Evolutionary conservation across 345 rosid genomes (phyloP).

Genomic region (Pistacia atlantica): DNA sequence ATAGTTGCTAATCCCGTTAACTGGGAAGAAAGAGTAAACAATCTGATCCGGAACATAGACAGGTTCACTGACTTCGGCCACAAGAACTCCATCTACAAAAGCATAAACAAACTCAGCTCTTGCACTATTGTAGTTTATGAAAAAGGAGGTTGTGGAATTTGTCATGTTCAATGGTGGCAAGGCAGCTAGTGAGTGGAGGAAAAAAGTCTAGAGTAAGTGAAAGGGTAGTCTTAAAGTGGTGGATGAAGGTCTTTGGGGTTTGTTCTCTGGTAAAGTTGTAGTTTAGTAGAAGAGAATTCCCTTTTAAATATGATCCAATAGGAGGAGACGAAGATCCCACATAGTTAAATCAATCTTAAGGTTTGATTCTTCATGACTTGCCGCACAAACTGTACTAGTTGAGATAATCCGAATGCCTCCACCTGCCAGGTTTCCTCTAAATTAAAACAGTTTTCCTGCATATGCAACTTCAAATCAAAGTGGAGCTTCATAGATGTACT

Average conservation of each 20-base stretch:
- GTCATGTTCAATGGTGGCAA: slow-evolving; percentile 23
- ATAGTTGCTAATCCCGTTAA: slow-evolving; percentile 22
- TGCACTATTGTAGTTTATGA: slow-evolving; percentile 39
- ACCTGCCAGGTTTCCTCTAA: slow-evolving; percentile 6
- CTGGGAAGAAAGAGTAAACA: slow-evolving; percentile 26
- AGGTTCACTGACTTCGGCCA: slow-evolving; percentile 31
- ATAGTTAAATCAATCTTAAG: slow-evolving; percentile 31
- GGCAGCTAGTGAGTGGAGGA: slow-evolving; percentile 45
- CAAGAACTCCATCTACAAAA: slow-evolving; percentile 21
- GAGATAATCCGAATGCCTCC: slow-evolving; percentile 12
- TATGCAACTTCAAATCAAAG: no score
- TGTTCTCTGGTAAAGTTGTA: not conserved
- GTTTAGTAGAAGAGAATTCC: slow-evolving; percentile 33
- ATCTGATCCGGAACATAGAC: slow-evolving; percentile 20
- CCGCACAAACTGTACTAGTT: slow-evolving; percentile 3
- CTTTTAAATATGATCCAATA: not conserved
- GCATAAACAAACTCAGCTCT: slow-evolving; percentile 51
- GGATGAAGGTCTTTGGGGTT: not conserved
- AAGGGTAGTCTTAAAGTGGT: slow-evolving; percentile 24
- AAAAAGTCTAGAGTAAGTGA: slow-evolving; percentile 31
- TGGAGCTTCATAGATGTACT: no score
- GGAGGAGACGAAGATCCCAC: slow-evolving; percentile 33
- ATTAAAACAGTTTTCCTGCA: no score
- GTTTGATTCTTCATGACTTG: not conserved
- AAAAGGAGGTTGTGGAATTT: slow-evolving; percentile 35